Conservation (phyloP, 768 basidiomycete species). For the Leccinum arenicola region DNA sequence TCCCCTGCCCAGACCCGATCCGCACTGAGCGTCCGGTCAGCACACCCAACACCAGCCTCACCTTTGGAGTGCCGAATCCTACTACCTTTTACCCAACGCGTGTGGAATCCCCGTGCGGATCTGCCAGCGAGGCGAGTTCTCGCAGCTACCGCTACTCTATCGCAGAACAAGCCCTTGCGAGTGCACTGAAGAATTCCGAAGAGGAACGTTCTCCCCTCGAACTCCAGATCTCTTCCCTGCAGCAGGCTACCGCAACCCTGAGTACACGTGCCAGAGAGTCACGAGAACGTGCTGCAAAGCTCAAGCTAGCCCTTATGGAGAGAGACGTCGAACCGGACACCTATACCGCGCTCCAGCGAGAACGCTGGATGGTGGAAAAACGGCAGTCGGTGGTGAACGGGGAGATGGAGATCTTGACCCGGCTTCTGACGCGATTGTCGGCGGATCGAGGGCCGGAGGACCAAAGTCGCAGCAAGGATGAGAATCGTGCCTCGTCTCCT, state of each 20-base stretch:
- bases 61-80: slow-evolving; percentile 18
- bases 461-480: slow-evolving; percentile 7
- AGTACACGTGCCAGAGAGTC: slow-evolving; percentile 45
- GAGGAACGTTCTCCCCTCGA: slow-evolving; percentile 38
- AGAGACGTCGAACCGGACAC: slow-evolving; percentile 37
- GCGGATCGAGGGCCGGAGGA: slow-evolving; percentile 24
- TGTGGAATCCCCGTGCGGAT: slow-evolving; percentile 27
- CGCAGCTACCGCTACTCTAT: slow-evolving; percentile 41
- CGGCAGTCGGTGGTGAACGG: slow-evolving; percentile 36
- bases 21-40: slow-evolving; percentile 19
- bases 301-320: slow-evolving; percentile 38
- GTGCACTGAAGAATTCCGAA: slow-evolving; percentile 33
- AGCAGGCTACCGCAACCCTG: slow-evolving; percentile 42
- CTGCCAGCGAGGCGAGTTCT: slow-evolving; percentile 24
- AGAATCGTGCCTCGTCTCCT: slow-evolving; percentile 15
- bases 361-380: slow-evolving; percentile 53
- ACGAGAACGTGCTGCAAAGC: slow-evolving; percentile 38
- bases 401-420: slow-evolving; percentile 36
- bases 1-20: slow-evolving; percentile 11
- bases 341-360: slow-evolving; percentile 40
- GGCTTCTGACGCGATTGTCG: slow-evolving; percentile 34
- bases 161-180: slow-evolving; percentile 43
- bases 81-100: slow-evolving; percentile 6
- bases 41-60: slow-evolving; percentile 19
- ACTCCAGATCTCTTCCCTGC: slow-evolving; percentile 46